Percentiles rank a stretch among this genome's conserved stretches.
Conservation (phyloP, 768 basidiomycete species). For the Termitomyces titanicus region DNA sequence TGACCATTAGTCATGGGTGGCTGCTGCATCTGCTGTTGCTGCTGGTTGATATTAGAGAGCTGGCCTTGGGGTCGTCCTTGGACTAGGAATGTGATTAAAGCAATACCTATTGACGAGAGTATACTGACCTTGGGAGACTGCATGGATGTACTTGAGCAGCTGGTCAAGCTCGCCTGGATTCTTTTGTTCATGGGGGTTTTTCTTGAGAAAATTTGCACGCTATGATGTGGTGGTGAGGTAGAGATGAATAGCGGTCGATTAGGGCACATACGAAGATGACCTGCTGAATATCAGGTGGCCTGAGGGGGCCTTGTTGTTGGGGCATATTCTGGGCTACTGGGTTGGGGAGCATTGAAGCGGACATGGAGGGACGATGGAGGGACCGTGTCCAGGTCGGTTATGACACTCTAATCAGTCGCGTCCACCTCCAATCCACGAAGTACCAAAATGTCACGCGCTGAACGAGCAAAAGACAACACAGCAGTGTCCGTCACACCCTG, state of each 20-base stretch:
- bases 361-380: slow-evolving; percentile 24
- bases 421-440: slow-evolving; percentile 17
- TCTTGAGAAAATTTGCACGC: slow-evolving; percentile 47
- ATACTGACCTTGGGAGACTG: slow-evolving; percentile 35
- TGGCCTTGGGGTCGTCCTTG: slow-evolving; percentile 24
- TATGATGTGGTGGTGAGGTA: slow-evolving; percentile 18
- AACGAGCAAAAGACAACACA: slow-evolving; percentile 29
- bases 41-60: slow-evolving; percentile 29
- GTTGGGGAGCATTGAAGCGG: slow-evolving; percentile 38
- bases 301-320: slow-evolving; percentile 22
- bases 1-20: slow-evolving; percentile 49
- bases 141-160: slow-evolving; percentile 45
- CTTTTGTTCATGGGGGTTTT: slow-evolving; percentile 50
- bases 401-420: slow-evolving; percentile 22
- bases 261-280: slow-evolving; percentile 36
- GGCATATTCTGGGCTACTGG: slow-evolving; percentile 29
- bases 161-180: slow-evolving; percentile 41
- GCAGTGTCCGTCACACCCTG: slow-evolving; percentile 17
- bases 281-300: slow-evolving; percentile 38
- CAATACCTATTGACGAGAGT: slow-evolving; percentile 5
- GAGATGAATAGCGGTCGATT: slow-evolving; percentile 8
- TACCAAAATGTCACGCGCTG: slow-evolving; percentile 27
- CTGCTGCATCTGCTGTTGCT: slow-evolving; percentile 24
- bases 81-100: slow-evolving; percentile 1
- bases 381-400: slow-evolving; percentile 7